phyloP scores from a whole-genome alignment of 1,284 basidiomycete genomes.

The Tetrapyrgos nigripes region DNA sequence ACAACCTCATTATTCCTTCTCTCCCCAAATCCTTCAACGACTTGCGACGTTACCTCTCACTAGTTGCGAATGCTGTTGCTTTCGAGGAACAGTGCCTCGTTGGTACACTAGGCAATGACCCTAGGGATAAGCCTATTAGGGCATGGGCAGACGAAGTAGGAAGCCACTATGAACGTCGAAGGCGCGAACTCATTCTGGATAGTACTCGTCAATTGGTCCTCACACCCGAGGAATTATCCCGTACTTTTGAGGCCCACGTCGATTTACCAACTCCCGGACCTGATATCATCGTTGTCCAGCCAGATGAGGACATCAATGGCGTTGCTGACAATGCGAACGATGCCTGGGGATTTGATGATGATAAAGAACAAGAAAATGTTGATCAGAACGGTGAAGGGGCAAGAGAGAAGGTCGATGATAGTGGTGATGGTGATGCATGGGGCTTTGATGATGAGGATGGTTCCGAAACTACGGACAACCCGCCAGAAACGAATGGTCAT shows the following conservation, averaged over 20 bases:
- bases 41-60: slow-evolving; percentile 67
- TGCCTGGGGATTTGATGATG: slow-evolving; percentile 35
- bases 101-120: slow-evolving; percentile 54
- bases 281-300: slow-evolving; percentile 41
- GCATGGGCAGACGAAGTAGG: slow-evolving; percentile 68
- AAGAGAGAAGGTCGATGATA: too few species aligned
- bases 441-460: slow-evolving; percentile 58
- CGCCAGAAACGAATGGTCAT: slow-evolving; percentile 28
- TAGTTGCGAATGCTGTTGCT: slow-evolving; percentile 57
- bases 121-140: slow-evolving; percentile 57
- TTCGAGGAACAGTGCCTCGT: slow-evolving; percentile 68
- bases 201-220: slow-evolving; percentile 56
- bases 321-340: slow-evolving; percentile 20
- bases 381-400: too few species aligned
- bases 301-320: slow-evolving; percentile 22
- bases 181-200: slow-evolving; percentile 69
- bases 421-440: slow-evolving; percentile 33
- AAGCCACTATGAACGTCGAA: slow-evolving; percentile 75
- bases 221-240: slow-evolving; percentile 36
- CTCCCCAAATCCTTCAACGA: slow-evolving; percentile 66
- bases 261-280: slow-evolving; percentile 35
- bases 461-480: slow-evolving; percentile 14
- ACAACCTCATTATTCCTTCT: slow-evolving; percentile 67
- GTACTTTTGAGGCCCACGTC: slow-evolving; percentile 46
- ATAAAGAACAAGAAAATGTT: slow-evolving; percentile 22